Evolutionary conservation across 768 basidiomycete genomes (phyloP), one percentile per base, ranked within the genome.

Genomic region (Phanerochaete sordida): DNA sequence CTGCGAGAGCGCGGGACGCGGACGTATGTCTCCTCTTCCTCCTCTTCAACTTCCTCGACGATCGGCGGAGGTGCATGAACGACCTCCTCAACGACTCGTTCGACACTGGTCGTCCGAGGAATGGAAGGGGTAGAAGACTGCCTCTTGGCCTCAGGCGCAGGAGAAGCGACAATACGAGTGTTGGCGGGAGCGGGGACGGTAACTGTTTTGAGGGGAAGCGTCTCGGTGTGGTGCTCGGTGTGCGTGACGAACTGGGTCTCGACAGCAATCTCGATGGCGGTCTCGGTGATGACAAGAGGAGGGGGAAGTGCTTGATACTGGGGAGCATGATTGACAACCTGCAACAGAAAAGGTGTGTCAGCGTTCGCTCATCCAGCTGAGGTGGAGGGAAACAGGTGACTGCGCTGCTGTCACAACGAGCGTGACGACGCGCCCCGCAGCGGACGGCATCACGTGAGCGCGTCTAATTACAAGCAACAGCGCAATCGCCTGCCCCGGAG

Each of bases 121-220:
- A 84, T 85, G 56, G 65, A 64, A 5, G 79, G 77, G n/a, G 84
- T 78, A 7, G 82, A 81, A 35, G 82, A 79, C 11, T 81, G 77
- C n/a, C 81, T 75, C 23, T 81, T 82, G 28, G 79, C 78, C 68
- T 88, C 84, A 6, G 91, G 91, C 28, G 84, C 82, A 23, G 91
- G 90, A 65, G 82, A 81, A 28, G 88, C 84, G 60, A 85, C 91
- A 66, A 82, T 81, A 62, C 90, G 89, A 53, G 90, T 91, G 69
- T 84, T 88, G 68, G 90, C 86, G 62, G 91, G 90, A 27, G 88
- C 83, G 48, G 88, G 89, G 63, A 88, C 82, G 55, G 83, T 84
- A 67, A 88, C 81, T 63, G 85, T 85, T 56, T 67, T 63, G 30
- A 70, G 69, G 21, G 70, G 69, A 53, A 68, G 56, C 12, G 69